These are phyloP conservation scores for Bocquillonia castaneifolia DNA, from an alignment of 441 rosid genomes.

Conservation along the genomic window DNA sequence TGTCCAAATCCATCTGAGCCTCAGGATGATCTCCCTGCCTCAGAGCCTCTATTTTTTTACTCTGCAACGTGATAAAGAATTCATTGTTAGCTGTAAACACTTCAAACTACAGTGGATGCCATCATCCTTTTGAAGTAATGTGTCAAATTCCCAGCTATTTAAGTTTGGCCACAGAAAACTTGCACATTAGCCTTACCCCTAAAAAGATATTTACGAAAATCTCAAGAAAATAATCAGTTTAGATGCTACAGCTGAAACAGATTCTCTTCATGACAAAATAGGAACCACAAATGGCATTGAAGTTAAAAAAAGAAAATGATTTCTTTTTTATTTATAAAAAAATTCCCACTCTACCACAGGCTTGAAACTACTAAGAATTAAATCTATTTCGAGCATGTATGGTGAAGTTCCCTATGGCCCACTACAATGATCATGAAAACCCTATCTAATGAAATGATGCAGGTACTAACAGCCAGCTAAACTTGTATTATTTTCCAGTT, in stretches of 20 bases:
- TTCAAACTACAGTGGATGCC: neutral
- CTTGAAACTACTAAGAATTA: neutral
- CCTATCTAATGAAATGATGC: neutral
- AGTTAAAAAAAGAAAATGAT: neutral
- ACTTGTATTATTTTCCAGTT: neutral
- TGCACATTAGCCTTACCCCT: neutral
- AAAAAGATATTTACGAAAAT: neutral
- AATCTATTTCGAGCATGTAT: neutral
- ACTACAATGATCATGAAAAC: neutral
- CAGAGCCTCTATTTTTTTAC: conserved; percentile 33
- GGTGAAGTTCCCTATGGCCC: neutral
- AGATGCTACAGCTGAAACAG: neutral
- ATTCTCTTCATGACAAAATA: neutral
- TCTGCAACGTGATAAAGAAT: conserved; percentile 30
- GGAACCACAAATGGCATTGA: neutral
- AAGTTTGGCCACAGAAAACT: neutral
- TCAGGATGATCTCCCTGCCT: conserved; percentile 42
- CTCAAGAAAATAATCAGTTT: neutral
- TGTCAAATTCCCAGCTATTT: neutral
- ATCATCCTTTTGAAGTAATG: neutral
- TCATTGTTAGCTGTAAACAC: conserved; percentile 1
- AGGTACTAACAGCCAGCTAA: neutral
- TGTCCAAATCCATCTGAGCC: conserved; percentile 33
- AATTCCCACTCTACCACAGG: neutral
- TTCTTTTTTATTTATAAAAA: too few species aligned